Base-by-base conservation (phyloP, 176 grass and related monocot genomes). In the Aechmea fasciata region DNA sequence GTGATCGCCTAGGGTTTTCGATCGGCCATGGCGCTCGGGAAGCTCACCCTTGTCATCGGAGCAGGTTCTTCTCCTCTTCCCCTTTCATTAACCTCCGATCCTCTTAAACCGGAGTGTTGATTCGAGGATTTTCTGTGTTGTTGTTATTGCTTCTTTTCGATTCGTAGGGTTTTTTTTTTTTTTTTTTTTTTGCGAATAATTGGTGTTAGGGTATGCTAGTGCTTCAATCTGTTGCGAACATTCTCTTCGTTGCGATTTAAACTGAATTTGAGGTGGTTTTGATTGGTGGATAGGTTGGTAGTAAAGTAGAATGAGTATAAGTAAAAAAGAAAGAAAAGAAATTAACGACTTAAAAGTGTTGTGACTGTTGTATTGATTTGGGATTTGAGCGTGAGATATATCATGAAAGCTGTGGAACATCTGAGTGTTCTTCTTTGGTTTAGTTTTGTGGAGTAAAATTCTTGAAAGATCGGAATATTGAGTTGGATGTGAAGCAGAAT, bases 31-130 rank as follows among this genome's bases (percentile, higher is more conserved):
- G 52, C 65, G 5, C 52, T 77, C 13, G 66, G 75, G 52, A 77
- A 77, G 53, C 66, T 77, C 65, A 49, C 66, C 53, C n/a, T 77
- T 9, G 52, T 77, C 41, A 77, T 77, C 53, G 75, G 75, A 62
- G 75, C 66, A 47, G 75, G 75, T 77, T 5, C 12, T 17, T n/a
- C 53, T 61, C 55, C 10, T 9, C 20, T 19, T 61, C 15, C 20
- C 5, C 0, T 10, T 61, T 6, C 55, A n/a, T 61, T n/a, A 10
- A 61, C 22, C 55, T 61, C 20, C 8, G 4, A 10, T 9, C 20
- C 9, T 61, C 55, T 15, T 61, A 20, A n/a, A 18, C 15, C 10
- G 1, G 7, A 61, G 7, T 18, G 13, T 61, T 61, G 2, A 17
- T 18, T 61, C 52, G 13, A 57, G 52, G 33, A 41, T 41, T 41